Evolutionary conservation across 2,329 filamentous ascomycete genomes (phyloP), one percentile per base, ranked within the genome.

Genomic region (Coniella vitis): DNA sequence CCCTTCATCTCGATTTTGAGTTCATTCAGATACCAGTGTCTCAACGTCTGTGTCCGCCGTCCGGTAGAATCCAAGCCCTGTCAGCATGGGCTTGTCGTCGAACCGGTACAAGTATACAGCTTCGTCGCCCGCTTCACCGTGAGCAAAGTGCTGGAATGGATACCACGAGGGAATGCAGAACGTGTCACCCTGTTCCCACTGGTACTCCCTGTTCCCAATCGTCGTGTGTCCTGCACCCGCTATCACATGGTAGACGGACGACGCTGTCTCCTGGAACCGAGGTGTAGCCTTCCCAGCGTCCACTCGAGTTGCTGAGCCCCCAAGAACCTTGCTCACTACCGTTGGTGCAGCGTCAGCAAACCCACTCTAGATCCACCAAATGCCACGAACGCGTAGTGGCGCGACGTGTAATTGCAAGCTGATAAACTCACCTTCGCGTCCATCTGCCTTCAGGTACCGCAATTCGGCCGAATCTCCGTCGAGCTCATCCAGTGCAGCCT

Each of bases 131-230:
- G 48, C 56, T 21, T 17, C 25, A n/a, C 35, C 47, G 12, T 60
- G 60, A 1, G 73, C 69, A 46, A 68, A 67, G 54, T 78, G 74
- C 56, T 74, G 65, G 51, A 74, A 76, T 12, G 51, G 57, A 43
- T 75, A 60, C 76, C 76, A 79, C 0, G 74, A 59, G 0, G 76
- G 76, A 12, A 80, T 63, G 52, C 71, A 75, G 50, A 80, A 79
- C 0, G 73, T 79, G 56, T 80, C 76, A 2, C 73, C 70, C 36
- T 65, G 57, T 49, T 70, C 69, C 75, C 76, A 79, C 0, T 44
- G 20, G 21, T 70, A 56, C 3, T 47, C 60, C 41, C 66, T 53
- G 0, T 62, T 69, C 2, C 63, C 65, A 37, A 79, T 68, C 0
- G 54, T 55, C 1, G 66, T 66, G 19, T 63, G 54, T 0, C 76